phyloP scores from a whole-genome alignment of 352 stramenopile species.

The Pythium aquatile region DNA sequence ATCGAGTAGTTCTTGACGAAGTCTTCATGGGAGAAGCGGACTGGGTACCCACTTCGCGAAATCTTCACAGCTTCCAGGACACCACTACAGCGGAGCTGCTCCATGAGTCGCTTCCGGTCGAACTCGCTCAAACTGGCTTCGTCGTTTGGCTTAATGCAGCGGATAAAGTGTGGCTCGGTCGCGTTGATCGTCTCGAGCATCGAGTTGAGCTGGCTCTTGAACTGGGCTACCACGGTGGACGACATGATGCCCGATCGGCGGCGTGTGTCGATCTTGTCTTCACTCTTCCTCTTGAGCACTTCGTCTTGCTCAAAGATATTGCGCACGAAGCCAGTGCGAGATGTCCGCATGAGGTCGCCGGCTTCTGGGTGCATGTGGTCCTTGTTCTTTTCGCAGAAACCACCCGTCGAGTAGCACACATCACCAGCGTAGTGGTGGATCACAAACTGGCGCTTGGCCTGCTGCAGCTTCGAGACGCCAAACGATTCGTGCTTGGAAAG shows the following conservation, averaged over 20 bases:
- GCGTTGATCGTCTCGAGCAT: conserved; percentile 94
- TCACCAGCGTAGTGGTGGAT: conserved; percentile 86
- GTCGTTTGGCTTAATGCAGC: conserved; percentile 90
- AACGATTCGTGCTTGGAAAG: conserved; percentile 69
- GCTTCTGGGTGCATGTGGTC: conserved; percentile 86
- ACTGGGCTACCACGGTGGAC: conserved; percentile 88
- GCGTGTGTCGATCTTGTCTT: conserved; percentile 38
- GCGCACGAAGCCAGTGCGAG: conserved; percentile 61
- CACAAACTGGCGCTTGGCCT: conserved; percentile 80
- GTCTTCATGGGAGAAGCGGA: conserved; percentile 92
- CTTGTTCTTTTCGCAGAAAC: conserved; percentile 91
- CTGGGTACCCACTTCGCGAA: conserved; percentile 88
- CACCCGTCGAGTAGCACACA: conserved; percentile 77
- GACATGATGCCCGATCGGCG: conserved; percentile 79
- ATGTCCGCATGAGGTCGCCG: conserved; percentile 68
- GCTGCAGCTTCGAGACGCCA: conserved; percentile 64
- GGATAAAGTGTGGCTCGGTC: conserved; percentile 92
- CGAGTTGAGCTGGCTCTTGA: conserved; percentile 91
- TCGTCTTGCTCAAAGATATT: conserved; percentile 60
- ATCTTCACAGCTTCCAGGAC: conserved; percentile 90
- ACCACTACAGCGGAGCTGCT: conserved; percentile 86
- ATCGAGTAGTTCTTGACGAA: conserved; percentile 89
- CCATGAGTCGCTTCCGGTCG: conserved; percentile 62
- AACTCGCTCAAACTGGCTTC: conserved; percentile 56
- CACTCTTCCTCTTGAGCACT: conserved; percentile 24